Evolutionary conservation across 1,284 basidiomycete species (phyloP).

Genomic region (Ustilago lituana): DNA sequence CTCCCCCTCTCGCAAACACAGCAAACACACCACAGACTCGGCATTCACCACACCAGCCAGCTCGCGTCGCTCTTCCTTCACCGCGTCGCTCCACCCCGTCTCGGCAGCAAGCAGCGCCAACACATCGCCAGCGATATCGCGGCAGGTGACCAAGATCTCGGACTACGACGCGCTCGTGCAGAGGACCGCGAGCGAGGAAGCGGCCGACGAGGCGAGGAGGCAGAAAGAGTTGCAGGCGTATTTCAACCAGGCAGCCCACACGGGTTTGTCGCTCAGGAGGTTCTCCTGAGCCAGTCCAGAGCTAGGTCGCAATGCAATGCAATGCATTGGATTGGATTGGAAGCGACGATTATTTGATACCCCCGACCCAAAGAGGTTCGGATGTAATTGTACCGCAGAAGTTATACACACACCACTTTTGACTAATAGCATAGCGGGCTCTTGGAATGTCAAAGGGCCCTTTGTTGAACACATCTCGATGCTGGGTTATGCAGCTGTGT

Average conservation of each 20-base stretch:
- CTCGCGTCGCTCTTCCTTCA: slow-evolving; percentile 39
- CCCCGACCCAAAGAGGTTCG: too few relatives aligned
- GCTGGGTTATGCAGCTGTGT: too few relatives aligned
- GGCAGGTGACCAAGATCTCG: slow-evolving; percentile 31
- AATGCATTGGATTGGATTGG: too few relatives aligned
- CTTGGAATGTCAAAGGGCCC: too few relatives aligned
- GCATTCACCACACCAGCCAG: slow-evolving; percentile 30
- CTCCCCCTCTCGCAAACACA: slow-evolving; percentile 8
- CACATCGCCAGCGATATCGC: slow-evolving; percentile 36
- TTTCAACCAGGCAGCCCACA: slow-evolving; percentile 29
- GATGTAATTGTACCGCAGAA: slow-evolving; percentile 17
- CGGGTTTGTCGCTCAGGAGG: slow-evolving; percentile 28
- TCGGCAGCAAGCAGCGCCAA: slow-evolving; percentile 37
- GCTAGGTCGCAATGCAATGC: too few relatives aligned
- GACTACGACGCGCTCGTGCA: slow-evolving; percentile 39
- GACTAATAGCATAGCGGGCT: too few relatives aligned
- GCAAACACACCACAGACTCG: slow-evolving; percentile 16
- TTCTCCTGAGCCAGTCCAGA: too few relatives aligned
- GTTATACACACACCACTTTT: slow-evolving; percentile 17
- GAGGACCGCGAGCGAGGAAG: slow-evolving; percentile 18
- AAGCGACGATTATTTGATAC: too few relatives aligned
- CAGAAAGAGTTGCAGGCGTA: slow-evolving; percentile 29
- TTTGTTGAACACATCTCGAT: too few relatives aligned
- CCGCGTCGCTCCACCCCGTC: slow-evolving; percentile 13
- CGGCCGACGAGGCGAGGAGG: slow-evolving; percentile 25